phyloP scores from a whole-genome alignment of 306 rosid species.

The Corylus heterophylla region DNA sequence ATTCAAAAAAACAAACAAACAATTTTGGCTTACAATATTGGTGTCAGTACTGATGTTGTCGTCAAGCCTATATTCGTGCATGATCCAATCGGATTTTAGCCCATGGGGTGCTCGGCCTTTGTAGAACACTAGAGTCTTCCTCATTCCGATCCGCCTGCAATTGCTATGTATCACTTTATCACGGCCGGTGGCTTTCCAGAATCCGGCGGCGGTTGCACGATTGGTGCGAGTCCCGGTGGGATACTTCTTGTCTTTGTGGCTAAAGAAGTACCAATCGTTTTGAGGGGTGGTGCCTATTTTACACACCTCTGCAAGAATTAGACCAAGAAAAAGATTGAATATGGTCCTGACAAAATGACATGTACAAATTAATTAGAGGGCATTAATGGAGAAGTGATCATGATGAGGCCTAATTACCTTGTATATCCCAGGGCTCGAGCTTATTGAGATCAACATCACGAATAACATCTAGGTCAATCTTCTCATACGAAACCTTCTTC shows the following conservation, averaged over 20 bases:
- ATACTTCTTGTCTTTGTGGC: slow-evolving; percentile 96
- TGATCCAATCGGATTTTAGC: slow-evolving; percentile 91
- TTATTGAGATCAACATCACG: slow-evolving; percentile 95
- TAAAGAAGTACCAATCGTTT: slow-evolving; percentile 94
- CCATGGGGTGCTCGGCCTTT: slow-evolving; percentile 97
- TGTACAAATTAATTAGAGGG: background rate
- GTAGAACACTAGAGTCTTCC: slow-evolving; percentile 93
- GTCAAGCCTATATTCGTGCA: slow-evolving; percentile 93
- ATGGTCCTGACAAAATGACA: background rate
- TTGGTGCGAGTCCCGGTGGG: slow-evolving; percentile 94
- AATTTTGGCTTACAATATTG: slow-evolving; percentile 42
- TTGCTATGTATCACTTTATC: slow-evolving; percentile 77
- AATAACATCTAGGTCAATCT: slow-evolving; percentile 83
- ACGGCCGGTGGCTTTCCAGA: slow-evolving; percentile 98
- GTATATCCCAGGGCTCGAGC: slow-evolving; percentile 98
- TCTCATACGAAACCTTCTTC: slow-evolving; percentile 75
- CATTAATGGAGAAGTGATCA: background rate
- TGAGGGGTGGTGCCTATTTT: slow-evolving; percentile 95
- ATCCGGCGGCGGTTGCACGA: slow-evolving; percentile 86
- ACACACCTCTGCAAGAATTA: slow-evolving; percentile 60
- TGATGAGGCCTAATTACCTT: slow-evolving; percentile 46
- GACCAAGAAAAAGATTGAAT: background rate
- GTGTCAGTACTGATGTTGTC: slow-evolving; percentile 40
- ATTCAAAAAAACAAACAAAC: background rate
- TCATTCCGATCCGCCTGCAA: slow-evolving; percentile 81